A percentile compares a stretch with the other conserved stretches of the same genome.
phyloP scores from a whole-genome alignment of 2,329 filamentous ascomycete species.

The Botrytis pseudocinerea region DNA sequence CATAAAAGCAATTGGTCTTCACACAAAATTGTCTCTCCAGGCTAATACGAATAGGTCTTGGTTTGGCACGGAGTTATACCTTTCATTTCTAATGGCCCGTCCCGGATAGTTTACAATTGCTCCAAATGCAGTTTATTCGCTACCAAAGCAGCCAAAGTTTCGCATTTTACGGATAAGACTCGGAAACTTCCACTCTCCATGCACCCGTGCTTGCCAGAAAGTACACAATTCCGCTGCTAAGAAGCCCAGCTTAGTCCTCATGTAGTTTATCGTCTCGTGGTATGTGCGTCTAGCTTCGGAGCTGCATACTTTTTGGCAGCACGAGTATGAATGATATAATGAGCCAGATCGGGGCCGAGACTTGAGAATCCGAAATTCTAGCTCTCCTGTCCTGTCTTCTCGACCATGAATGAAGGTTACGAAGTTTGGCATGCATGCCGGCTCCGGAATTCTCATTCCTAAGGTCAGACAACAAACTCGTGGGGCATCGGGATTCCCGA shows the following conservation, averaged over 20 bases:
- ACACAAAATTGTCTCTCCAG: background rate
- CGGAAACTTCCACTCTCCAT: background rate
- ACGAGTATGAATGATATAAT: background rate
- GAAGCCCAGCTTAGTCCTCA: background rate
- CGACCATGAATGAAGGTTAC: background rate
- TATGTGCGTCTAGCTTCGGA: background rate
- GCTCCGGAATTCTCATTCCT: background rate
- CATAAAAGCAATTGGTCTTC: background rate
- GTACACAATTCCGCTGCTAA: background rate
- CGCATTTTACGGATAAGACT: background rate
- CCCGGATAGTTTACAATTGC: background rate
- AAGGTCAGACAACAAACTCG: background rate
- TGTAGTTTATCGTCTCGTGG: background rate
- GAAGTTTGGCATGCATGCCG: background rate
- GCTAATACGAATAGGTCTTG: slow-evolving; percentile 8
- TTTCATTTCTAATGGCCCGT: slow-evolving; percentile 7
- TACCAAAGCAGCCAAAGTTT: background rate
- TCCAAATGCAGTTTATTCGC: background rate
- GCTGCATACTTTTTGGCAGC: background rate
- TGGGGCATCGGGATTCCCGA: background rate
- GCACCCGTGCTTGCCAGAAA: background rate
- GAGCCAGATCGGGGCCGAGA: background rate
- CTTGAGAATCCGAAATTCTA: background rate
- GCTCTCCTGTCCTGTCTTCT: background rate
- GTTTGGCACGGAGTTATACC: background rate